Base-by-base conservation (phyloP, 1,284 basidiomycete species). In the Coniferiporia weirii region DNA sequence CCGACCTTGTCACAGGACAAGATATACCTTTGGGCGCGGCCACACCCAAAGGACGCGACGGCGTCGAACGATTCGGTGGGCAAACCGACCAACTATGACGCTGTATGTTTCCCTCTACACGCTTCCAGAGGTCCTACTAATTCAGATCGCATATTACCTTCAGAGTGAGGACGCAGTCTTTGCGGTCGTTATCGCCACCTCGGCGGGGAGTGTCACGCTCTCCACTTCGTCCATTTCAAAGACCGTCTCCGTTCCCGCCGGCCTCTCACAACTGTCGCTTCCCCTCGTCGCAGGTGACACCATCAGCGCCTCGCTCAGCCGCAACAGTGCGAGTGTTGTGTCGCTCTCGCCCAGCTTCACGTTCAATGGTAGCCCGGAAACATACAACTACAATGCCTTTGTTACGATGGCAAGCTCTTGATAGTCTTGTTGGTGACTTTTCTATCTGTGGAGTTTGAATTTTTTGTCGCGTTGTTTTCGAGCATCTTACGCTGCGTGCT, bases 21-120 rank as follows among this genome's bases (percentile, higher is more conserved):
- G 65, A 75, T 93, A 60, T 72, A 84, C 66, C 77, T 91, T 73
- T 91, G 87, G 85, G 81, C 86, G 47, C 79, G 91, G 58, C 83
- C 89, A 12, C 90, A 92, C 66, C 76, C 86, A 9, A 76, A 78
- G 56, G 69, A 76, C 46, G 89, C 88, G 8, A 70, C 70, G 35
- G 73, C 79, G 3, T 9, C 20, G 10, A 69, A 75, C 2, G 84
- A 86, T 66, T 68, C 79, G 4, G 72, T 86, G 38, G 78, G 78
- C 36, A 76, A 71, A 35, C 87, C 87, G 1, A 69, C 70, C 13
- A 84, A 82, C 67, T 82, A 75, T 65, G 72, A 85, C 61, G 69
- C 87, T 55, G 83, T 75, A 64, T 44, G 61, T 49, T 35, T 10
- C 19, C 66, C 44, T 52, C 51, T 59, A 32, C 8, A 32, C n/a